Conservation (phyloP, 768 basidiomycete species). For the Lactarius indigo region DNA sequence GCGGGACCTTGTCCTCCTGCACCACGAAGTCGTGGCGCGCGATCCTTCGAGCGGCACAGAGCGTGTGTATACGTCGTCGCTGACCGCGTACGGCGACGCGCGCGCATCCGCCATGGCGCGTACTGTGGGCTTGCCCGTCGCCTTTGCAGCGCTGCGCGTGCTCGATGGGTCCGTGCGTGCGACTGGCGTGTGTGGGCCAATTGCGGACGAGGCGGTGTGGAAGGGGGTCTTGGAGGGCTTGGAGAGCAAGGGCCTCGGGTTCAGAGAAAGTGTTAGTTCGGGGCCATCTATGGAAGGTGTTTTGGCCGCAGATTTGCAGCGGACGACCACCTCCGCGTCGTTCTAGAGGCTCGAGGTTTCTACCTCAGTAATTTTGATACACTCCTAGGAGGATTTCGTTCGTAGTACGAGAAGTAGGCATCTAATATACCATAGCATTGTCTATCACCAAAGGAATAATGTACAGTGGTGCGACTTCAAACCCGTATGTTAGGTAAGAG, state of each 20-base stretch:
- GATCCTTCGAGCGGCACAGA: constrained; percentile 29
- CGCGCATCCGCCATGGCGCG: constrained; percentile 81
- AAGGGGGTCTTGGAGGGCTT: constrained; percentile 57
- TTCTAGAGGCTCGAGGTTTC: not conserved
- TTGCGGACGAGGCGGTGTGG: constrained; percentile 55
- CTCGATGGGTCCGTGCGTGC: constrained; percentile 51
- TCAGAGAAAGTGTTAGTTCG: constrained; percentile 36
- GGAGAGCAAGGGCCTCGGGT: constrained; percentile 43
- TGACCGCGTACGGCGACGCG: constrained; percentile 58
- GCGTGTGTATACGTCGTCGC: constrained; percentile 62
- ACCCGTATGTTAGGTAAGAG: not conserved
- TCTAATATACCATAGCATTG: constrained; percentile 3
- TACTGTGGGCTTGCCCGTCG: constrained; percentile 86
- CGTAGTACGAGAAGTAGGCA: not conserved
- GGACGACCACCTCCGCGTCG: constrained; percentile 1
- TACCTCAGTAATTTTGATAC: not conserved
- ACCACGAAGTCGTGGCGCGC: constrained; percentile 72
- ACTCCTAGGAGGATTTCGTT: not conserved
- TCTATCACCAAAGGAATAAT: not conserved
- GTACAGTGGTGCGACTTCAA: not conserved
- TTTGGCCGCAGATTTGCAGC: constrained; percentile 19
- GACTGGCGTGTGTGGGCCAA: constrained; percentile 70
- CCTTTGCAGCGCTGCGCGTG: constrained; percentile 70
- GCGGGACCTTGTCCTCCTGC: constrained; percentile 82
- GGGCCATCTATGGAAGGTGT: constrained; percentile 44